Evolutionary conservation across 2,329 filamentous ascomycete genomes (phyloP).

Genomic region (Hymenoscyphus infarciens): DNA sequence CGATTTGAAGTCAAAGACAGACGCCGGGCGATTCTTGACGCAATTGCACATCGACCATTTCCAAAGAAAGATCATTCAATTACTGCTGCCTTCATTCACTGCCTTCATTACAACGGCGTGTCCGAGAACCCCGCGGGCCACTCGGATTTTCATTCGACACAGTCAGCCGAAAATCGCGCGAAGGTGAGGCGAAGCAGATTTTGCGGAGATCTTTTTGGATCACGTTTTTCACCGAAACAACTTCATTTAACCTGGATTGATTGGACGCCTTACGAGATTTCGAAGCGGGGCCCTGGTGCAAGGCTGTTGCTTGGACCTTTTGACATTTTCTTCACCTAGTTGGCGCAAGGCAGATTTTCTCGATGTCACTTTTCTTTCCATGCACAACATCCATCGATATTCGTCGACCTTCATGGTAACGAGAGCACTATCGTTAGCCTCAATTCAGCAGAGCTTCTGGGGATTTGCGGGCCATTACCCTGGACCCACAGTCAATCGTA

Average conservation of each 20-base stretch:
- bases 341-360: constrained; percentile 22
- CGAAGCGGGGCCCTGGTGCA: constrained; percentile 12
- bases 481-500: constrained; percentile 8
- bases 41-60: background rate
- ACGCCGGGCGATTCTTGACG: constrained; percentile 3
- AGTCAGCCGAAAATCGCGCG: constrained; percentile 18
- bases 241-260: background rate
- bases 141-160: constrained; percentile 7
- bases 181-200: constrained; percentile 19
- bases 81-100: background rate
- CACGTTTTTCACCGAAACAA: constrained; percentile 14
- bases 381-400: background rate
- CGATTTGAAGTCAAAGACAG: background rate
- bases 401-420: background rate
- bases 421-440: constrained; percentile 7
- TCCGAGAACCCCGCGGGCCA: background rate
- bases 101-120: background rate
- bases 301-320: constrained; percentile 14
- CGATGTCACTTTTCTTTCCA: constrained; percentile 7
- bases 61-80: background rate
- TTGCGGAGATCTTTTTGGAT: constrained; percentile 8
- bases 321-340: background rate
- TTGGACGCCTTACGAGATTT: constrained; percentile 28
- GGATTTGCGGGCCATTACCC: background rate
- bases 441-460: background rate